phyloP scores from a whole-genome alignment of 495 filamentous ascomycete species.

The Neurospora pannonica region DNA sequence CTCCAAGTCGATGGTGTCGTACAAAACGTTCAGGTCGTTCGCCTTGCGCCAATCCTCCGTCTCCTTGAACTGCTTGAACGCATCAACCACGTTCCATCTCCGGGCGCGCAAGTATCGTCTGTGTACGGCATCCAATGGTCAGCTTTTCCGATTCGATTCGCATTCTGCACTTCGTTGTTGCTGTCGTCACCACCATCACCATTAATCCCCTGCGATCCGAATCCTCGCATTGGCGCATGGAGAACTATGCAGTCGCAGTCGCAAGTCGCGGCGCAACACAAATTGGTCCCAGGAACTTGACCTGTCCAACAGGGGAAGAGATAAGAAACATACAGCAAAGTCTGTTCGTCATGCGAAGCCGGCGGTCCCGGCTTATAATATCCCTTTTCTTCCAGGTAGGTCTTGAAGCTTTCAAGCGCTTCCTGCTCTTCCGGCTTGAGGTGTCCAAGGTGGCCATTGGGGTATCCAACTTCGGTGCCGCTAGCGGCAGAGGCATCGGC shows the following conservation, averaged over 20 bases:
- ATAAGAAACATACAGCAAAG: slow-evolving; percentile 53
- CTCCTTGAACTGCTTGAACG: slow-evolving; percentile 75
- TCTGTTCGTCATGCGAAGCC: slow-evolving; percentile 70
- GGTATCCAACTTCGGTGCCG: slow-evolving; percentile 42
- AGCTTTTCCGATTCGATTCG: background rate
- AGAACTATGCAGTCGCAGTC: background rate
- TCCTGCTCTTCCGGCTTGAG: slow-evolving; percentile 57
- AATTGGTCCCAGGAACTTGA: background rate
- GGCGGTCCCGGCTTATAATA: slow-evolving; percentile 50
- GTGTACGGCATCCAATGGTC: background rate
- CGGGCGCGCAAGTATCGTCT: slow-evolving; percentile 77
- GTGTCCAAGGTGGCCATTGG: slow-evolving; percentile 63
- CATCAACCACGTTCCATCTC: slow-evolving; percentile 60
- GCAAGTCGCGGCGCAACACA: background rate
- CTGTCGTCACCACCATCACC: background rate
- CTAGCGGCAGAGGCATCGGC: slow-evolving; percentile 7
- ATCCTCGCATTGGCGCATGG: background rate
- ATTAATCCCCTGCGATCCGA: background rate
- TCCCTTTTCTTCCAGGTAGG: slow-evolving; percentile 49
- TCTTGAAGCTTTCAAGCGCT: slow-evolving; percentile 60
- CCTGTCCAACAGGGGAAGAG: background rate
- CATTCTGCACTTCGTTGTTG: background rate
- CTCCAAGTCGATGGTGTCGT: slow-evolving; percentile 68
- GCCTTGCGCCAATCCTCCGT: slow-evolving; percentile 81
- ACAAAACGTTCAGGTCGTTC: slow-evolving; percentile 63